These are phyloP conservation scores for Bipolaris bicolor DNA, from an alignment of 2,329 filamentous ascomycete genomes.

Conservation along the genomic window DNA sequence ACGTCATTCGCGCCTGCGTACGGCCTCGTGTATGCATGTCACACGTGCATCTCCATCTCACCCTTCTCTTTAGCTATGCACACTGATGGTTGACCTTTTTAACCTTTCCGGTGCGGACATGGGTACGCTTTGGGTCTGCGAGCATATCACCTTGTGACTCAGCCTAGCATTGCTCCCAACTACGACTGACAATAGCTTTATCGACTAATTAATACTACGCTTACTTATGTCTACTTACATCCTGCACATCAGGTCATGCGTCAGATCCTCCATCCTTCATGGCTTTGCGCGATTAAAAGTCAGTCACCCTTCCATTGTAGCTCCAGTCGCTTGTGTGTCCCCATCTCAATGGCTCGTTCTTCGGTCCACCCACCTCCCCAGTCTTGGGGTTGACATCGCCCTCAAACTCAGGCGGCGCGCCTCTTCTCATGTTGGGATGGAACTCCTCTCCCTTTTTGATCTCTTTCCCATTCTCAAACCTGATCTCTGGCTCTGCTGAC, in stretches of 20 bases:
- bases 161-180: too few species aligned
- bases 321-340: slow-evolving; percentile 81
- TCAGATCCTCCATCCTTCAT: background rate
- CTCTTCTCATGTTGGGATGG: slow-evolving; percentile 74
- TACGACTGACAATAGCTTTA: too few species aligned
- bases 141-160: too few species aligned
- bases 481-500: slow-evolving; percentile 13
- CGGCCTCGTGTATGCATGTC: background rate
- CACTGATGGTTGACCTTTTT: background rate
- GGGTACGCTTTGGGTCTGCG: background rate
- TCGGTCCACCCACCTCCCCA: slow-evolving; percentile 93
- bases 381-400: slow-evolving; percentile 92
- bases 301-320: slow-evolving; percentile 92
- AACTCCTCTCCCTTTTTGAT: slow-evolving; percentile 67
- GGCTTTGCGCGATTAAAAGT: slow-evolving; percentile 63
- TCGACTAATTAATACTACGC: too few species aligned
- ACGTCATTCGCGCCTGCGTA: background rate
- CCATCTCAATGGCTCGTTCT: slow-evolving; percentile 95
- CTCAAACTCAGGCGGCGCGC: slow-evolving; percentile 88
- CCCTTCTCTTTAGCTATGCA: background rate
- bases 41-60: background rate
- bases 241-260: too few species aligned
- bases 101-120: background rate
- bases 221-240: too few species aligned
- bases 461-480: slow-evolving; percentile 38